Base-by-base conservation (phyloP, 352 stramenopile genomes). In the Pythium pyrilobum region DNA sequence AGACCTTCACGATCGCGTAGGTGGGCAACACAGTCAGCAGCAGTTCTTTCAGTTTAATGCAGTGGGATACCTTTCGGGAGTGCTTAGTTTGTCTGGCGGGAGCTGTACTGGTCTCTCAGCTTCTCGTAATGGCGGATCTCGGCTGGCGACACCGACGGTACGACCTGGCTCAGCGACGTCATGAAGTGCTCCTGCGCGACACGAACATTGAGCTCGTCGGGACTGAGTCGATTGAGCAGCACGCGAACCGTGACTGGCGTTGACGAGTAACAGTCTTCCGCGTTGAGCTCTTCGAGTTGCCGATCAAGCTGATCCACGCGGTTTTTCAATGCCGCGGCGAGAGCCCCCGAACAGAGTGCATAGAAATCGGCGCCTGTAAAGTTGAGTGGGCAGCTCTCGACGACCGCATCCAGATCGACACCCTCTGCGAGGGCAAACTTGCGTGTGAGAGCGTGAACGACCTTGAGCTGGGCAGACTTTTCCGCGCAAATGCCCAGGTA, bases 121-220 rank as follows among this genome's bases (percentile, higher is more conserved):
- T 77, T 81, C 54, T 96, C 87, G 63, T 96, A 96, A 56, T 96
- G 87, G 34, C 66, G 56, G 36, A 96, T 74, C 64, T 96, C 87
- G 8, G 84, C 81, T 3, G 77, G 66, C 8, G 85, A 95, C 23
- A 96, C 87, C 1, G 87, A 96, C 51, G 87, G 85, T 51, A 86
- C 70, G 2, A 96, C 72, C 27, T 79, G 66, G 24, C 62, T 63
- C 18, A 92, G 56, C 15, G 81, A 74, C 7, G 53, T 58, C 24
- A 79, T 42, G 38, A 95, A 91, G 49, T 95, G 76, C 20, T 52
- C 21, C 29, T 82, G 69, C 0, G 43, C 45, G 7, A 95, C 81
- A 3, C 59, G 66, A 4, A 92, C 81, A 21, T 66, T 69, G 20
- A 92, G 52, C 28, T 94, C 79, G 25, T 89, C 69, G 11, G 69